phyloP scores from a whole-genome alignment of 177 flowering plant species.

The Vitis hybrid region DNA sequence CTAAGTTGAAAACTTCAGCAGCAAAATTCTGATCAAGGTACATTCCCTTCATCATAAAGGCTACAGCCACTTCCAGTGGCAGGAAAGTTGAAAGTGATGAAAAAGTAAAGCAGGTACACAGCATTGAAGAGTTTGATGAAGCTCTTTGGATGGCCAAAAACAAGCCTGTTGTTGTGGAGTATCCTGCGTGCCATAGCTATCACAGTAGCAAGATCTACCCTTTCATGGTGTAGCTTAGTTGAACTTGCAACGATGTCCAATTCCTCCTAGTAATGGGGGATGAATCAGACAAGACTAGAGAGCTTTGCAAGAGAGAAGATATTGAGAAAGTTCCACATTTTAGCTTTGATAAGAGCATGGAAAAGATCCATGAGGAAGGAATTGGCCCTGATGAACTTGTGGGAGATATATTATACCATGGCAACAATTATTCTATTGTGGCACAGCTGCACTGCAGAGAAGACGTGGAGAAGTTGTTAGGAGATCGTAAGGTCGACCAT shows the following conservation, averaged over 20 bases:
- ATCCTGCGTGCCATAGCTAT: slow-evolving; percentile 53
- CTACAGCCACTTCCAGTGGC: slow-evolving; percentile 26
- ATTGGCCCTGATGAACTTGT: too few species aligned
- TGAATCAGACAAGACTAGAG: slow-evolving; percentile 59
- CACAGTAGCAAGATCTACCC: slow-evolving; percentile 74
- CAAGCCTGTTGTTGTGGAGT: slow-evolving; percentile 87
- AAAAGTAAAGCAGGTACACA: slow-evolving; percentile 63
- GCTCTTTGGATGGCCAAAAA: slow-evolving; percentile 59
- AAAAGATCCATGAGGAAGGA: slow-evolving; percentile 71
- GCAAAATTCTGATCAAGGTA: slow-evolving; percentile 4
- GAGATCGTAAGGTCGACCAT: slow-evolving; percentile 42
- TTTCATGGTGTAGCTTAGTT: slow-evolving; percentile 83
- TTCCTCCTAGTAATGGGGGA: slow-evolving; percentile 89
- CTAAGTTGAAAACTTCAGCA: slow-evolving; percentile 12
- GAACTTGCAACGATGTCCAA: slow-evolving; percentile 77
- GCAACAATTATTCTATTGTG: too few species aligned
- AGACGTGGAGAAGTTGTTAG: slow-evolving; percentile 70
- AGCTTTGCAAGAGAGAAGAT: slow-evolving; percentile 68
- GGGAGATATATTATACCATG: slow-evolving; percentile 13
- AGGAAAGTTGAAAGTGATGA: slow-evolving; percentile 40
- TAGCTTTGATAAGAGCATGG: slow-evolving; percentile 81
- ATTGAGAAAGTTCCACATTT: slow-evolving; percentile 79
- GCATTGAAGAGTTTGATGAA: slow-evolving; percentile 64
- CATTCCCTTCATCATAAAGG: slow-evolving; percentile 20
- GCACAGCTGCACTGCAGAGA: slow-evolving; percentile 47